These are phyloP conservation scores for Chalciporus piperatus DNA, from an alignment of 768 basidiomycete species.

Conservation along the genomic window DNA sequence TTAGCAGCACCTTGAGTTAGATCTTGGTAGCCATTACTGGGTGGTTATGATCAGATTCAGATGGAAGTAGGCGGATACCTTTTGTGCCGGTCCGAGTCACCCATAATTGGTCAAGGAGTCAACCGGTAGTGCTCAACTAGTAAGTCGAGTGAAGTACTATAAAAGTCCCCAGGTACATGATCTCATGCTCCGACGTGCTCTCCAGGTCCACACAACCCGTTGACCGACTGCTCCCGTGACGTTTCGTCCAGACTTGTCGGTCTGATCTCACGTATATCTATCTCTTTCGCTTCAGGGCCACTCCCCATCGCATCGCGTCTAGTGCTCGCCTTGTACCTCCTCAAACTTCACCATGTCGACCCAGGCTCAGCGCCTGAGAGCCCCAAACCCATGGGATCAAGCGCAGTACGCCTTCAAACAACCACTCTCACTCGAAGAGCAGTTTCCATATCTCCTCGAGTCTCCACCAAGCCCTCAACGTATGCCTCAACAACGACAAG, in stretches of 20 bases:
- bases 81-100: conserved; percentile 5
- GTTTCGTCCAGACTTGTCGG: background rate
- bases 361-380: conserved; percentile 10
- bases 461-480: background rate
- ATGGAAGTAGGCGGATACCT: conserved; percentile 9
- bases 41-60: background rate
- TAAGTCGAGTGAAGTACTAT: too few relatives aligned
- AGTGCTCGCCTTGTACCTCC: too few relatives aligned
- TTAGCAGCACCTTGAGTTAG: too few relatives aligned
- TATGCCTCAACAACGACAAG: conserved; percentile 13
- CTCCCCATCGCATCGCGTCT: too few relatives aligned
- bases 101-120: background rate
- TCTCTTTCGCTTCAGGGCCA: background rate
- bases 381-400: conserved; percentile 19
- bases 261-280: background rate
- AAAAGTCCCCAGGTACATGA: background rate
- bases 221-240: too few relatives aligned
- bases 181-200: background rate
- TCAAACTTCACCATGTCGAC: conserved; percentile 20
- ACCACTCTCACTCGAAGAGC: conserved; percentile 30
- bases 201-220: too few relatives aligned
- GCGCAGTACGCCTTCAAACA: conserved; percentile 12
- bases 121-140: too few relatives aligned
- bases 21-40: background rate
- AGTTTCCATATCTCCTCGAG: conserved; percentile 18